Base-by-base conservation (phyloP, 2,329 filamentous ascomycete genomes). In the Apiospora malaysiana region DNA sequence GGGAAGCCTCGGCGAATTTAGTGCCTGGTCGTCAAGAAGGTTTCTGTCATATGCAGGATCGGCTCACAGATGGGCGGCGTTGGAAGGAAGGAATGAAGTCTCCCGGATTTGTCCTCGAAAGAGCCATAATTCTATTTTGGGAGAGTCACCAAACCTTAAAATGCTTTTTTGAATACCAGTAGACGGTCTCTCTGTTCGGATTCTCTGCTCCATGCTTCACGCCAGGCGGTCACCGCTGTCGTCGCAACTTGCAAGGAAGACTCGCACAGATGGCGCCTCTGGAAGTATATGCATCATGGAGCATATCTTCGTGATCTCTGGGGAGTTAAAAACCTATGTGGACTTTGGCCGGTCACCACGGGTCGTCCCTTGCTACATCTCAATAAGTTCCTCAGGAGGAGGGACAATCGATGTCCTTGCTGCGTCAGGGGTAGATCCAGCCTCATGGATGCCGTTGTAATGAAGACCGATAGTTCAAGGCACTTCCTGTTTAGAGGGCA, bases 171-270 rank as follows among this genome's bases (percentile, higher is more conserved):
- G 56, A 14, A 40, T 32, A n/a, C n/a, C n/a, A n/a, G n/a, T n/a
- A 63, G 8, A 47, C 37, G 2, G 2, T 12, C 56, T n/a, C 46
- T 18, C 18, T 8, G 18, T 21, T 21, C 56, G 56, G 56, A 40
- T 12, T n/a, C 27, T 63, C 32, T 63, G 56, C 27, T 63, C 32
- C 56, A 63, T 63, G 32, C 56, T 63, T 40, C 51, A 59, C 27
- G 21, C 32, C 56, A 8, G 56, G 32, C 1, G 21, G 18, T n/a
- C 40, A 18, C 56, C 18, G 56, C 56, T 40, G 56, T 40, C 56
- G 56, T 63, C 56, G 32, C 56, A 63, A 63, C 32, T 40, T 40
- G 16, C 56, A 23, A 40, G 49, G 16, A 56, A 32, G 32, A 63
- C 21, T 32, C 32, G 56, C 56, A 23, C 4, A 59, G 27, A n/a